Evolutionary conservation across 2,329 filamentous ascomycete genomes (phyloP).

Genomic region (Gnomoniopsis smithogilvyi): DNA sequence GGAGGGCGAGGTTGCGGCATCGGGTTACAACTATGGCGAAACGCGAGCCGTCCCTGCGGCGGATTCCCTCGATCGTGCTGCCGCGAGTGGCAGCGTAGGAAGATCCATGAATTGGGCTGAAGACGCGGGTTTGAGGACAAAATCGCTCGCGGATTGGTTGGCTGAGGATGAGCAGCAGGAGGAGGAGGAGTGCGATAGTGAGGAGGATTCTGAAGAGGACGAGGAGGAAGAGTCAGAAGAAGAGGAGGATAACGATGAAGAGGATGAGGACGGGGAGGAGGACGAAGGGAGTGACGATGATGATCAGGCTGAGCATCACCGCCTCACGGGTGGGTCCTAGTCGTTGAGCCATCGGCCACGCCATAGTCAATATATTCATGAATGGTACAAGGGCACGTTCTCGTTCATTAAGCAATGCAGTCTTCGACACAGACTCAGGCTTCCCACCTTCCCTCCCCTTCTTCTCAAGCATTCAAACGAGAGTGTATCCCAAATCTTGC

Average conservation of each 20-base stretch:
- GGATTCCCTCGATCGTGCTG: constrained; percentile 60
- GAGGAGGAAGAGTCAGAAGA: constrained; percentile 51
- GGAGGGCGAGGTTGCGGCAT: constrained; percentile 47
- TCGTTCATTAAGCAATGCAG: too few species aligned
- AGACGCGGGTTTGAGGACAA: constrained; percentile 55
- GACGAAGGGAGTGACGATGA: constrained; percentile 14
- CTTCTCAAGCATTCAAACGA: too few species aligned
- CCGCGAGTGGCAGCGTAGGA: constrained; percentile 20
- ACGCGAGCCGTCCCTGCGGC: constrained; percentile 53
- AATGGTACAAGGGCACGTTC: background rate
- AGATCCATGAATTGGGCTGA: constrained; percentile 46
- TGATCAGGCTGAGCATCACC: constrained; percentile 1
- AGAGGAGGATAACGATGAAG: constrained; percentile 42
- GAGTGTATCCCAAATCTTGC: too few species aligned
- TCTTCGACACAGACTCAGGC: too few species aligned
- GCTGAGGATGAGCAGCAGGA: constrained; percentile 66
- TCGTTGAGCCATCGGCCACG: background rate
- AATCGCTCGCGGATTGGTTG: constrained; percentile 91
- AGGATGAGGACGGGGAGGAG: constrained; percentile 39
- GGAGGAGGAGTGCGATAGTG: constrained; percentile 48
- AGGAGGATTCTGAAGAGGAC: constrained; percentile 47
- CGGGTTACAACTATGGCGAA: constrained; percentile 35
- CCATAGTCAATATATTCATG: background rate
- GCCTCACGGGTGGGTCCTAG: background rate
- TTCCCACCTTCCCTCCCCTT: too few species aligned